Evolutionary conservation across 192 early-diverging fungal species (phyloP).

Genomic region (Allomyces javanicus): DNA sequence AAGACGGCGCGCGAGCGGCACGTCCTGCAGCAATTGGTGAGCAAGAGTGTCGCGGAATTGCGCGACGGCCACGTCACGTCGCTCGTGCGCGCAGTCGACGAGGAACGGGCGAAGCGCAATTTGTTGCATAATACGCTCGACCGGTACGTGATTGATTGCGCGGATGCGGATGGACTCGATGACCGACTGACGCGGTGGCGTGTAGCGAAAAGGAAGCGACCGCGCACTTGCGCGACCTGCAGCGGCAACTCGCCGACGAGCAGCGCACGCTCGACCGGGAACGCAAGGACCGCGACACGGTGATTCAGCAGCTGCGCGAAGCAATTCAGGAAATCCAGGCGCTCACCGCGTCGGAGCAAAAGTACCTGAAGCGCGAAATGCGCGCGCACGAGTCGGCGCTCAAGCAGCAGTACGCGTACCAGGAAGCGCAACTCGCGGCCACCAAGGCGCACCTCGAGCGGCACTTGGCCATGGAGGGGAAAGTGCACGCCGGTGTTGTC

Average conservation of each 20-base stretch:
- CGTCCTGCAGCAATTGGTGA: conserved; percentile 21
- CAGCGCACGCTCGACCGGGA: conserved; percentile 31
- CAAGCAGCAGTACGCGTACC: conserved; percentile 16
- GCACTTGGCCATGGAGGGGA: conserved; percentile 21
- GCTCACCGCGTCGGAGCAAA: conserved; percentile 34
- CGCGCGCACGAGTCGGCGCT: conserved; percentile 38
- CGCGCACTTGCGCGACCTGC: conserved; percentile 25
- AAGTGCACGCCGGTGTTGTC: conserved; percentile 29
- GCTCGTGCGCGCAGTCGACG: conserved; percentile 26
- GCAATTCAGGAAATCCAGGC: conserved; percentile 43
- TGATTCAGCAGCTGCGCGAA: conserved; percentile 43
- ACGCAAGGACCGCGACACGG: conserved; percentile 29
- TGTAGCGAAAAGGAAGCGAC: conserved; percentile 26
- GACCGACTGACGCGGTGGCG: not conserved
- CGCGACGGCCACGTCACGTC: conserved; percentile 24
- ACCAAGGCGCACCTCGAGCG: conserved; percentile 16
- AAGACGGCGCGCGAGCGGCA: conserved; percentile 30
- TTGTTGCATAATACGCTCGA: conserved; percentile 36
- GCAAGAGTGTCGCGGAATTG: conserved; percentile 22
- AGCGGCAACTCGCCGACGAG: conserved; percentile 28
- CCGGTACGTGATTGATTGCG: conserved; percentile 8
- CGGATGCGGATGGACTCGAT: not conserved
- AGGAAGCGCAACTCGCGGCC: conserved; percentile 14
- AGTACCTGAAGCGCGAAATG: conserved; percentile 43
- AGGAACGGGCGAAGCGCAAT: conserved; percentile 33